A percentile compares a stretch with the other conserved stretches of the same genome.
Evolutionary conservation across 164 flowering plant species (phyloP).

Genomic region (Annona cherimola): DNA sequence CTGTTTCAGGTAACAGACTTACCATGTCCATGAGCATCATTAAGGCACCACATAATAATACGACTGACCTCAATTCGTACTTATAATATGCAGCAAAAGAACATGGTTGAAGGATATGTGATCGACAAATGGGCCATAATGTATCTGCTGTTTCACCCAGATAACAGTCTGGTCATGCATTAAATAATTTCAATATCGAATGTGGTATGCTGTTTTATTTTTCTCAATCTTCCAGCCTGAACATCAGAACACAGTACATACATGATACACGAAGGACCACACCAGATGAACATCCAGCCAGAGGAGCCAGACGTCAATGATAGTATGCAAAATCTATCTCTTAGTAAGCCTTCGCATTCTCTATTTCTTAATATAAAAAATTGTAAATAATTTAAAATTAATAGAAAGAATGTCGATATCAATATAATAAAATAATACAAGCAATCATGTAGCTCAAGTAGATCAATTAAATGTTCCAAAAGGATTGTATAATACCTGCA

Average conservation of each 20-base stretch:
- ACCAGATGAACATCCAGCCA: not conserved
- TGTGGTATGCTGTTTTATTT: not conserved
- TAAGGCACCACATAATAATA: too few species aligned
- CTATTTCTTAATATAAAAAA: too few species aligned
- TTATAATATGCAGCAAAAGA: too few species aligned
- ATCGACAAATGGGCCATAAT: not conserved
- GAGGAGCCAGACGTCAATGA: not conserved
- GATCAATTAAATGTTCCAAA: not conserved
- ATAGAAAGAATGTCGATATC: not conserved
- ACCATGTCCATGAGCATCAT: too few species aligned
- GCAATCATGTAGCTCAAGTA: not conserved
- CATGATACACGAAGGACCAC: not conserved
- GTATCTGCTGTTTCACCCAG: not conserved
- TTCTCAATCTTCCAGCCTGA: not conserved
- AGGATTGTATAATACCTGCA: constrained; percentile 57
- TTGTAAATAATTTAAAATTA: not conserved
- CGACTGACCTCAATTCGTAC: too few species aligned
- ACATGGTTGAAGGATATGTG: not conserved
- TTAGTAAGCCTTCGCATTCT: not conserved
- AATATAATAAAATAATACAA: too few species aligned
- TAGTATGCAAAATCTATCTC: not conserved
- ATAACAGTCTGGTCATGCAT: not conserved
- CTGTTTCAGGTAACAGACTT: too few species aligned
- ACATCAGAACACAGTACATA: not conserved
- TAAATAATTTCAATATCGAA: too few species aligned